Percentiles rank a stretch among this genome's conserved stretches.
Conservation (phyloP, 148 eudicot species). For the Dianthus caryophyllus region DNA sequence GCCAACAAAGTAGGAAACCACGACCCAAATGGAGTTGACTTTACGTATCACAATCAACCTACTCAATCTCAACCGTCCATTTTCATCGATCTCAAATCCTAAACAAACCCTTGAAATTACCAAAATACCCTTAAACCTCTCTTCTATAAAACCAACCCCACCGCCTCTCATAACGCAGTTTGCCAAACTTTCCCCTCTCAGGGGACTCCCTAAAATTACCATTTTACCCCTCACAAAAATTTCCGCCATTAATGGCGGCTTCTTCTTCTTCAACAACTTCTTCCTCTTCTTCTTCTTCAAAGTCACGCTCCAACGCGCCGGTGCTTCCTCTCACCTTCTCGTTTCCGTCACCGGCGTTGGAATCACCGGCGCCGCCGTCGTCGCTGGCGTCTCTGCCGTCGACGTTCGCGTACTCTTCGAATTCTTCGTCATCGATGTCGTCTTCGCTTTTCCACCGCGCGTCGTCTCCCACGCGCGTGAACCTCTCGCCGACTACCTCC, state of each 20-base stretch:
- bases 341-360: conserved; percentile 23
- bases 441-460: conserved; percentile 30
- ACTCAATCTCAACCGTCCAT: conserved; percentile 15
- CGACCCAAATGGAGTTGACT: not conserved
- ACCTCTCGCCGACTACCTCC: conserved; percentile 24
- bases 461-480: conserved; percentile 45
- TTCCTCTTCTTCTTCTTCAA: too few relatives aligned
- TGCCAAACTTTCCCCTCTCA: conserved; percentile 39
- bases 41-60: not conserved
- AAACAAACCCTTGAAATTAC: not conserved
- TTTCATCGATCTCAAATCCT: not conserved
- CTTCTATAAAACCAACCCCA: conserved; percentile 20
- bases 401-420: conserved; percentile 25
- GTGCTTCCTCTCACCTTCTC: conserved; percentile 15
- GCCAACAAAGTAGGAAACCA: conserved; percentile 17
- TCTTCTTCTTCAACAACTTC: too few relatives aligned
- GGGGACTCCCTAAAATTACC: conserved; percentile 5
- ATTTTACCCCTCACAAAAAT: conserved; percentile 16
- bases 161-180: conserved; percentile 33
- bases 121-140: conserved; percentile 3
- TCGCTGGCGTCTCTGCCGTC: conserved; percentile 18
- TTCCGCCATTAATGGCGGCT: conserved; percentile 28
- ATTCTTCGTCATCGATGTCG: conserved; percentile 21
- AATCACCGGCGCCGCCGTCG: conserved; percentile 12
- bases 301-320: conserved; percentile 24